Evolutionary conservation across 2,329 filamentous ascomycete species (phyloP), one percentile per base, ranked within the genome.

Genomic region (Trichoderma gracile): DNA sequence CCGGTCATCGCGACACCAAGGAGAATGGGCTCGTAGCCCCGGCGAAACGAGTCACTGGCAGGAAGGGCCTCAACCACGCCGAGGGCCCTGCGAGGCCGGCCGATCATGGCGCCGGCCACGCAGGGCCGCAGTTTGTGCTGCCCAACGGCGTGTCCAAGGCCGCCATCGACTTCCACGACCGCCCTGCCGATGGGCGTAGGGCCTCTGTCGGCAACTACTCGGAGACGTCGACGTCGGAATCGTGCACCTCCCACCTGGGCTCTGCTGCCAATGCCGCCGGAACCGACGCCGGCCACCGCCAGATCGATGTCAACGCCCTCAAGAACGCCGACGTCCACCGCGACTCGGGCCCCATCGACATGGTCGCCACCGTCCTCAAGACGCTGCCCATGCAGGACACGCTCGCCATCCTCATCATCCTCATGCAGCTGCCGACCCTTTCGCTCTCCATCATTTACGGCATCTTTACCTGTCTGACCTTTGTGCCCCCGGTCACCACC

Each of bases 381-480:
- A 92, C 93, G 59, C 94, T 93, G 72, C 94, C 94, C 61, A 87
- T 97, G 74, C 91, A 92, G 79, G 94, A 98, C 79, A 97, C 94
- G 67, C 92, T 97, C 78, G 93, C 94, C 75, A 97, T 98, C 73
- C 87, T 98, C 76, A 97, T 97, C 78, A 91, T 97, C 72, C 86
- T 98, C 70, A 90, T 97, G 78, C 93, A 96, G 75, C 87, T 97
- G 10, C 93, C 94, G 33, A 92, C 93, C 23, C 89, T 94, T 72
- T 88, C 94, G 65, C 84, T 97, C 72, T 94, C 93, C 68, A 83
- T 92, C 76, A 92, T 97, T 72, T 96, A 97, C 78, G 89, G 93
- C 74, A 85, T 97, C 69, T 98, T 97, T 78, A 93, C 94, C 70
- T 89, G 93, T 69, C 85, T 97, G 74, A 97, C 93, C 54, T 96